Evolutionary conservation across 257 asterid genomes (phyloP), one percentile per base, ranked within the genome.

Genomic region (Przewalskia tangutica): DNA sequence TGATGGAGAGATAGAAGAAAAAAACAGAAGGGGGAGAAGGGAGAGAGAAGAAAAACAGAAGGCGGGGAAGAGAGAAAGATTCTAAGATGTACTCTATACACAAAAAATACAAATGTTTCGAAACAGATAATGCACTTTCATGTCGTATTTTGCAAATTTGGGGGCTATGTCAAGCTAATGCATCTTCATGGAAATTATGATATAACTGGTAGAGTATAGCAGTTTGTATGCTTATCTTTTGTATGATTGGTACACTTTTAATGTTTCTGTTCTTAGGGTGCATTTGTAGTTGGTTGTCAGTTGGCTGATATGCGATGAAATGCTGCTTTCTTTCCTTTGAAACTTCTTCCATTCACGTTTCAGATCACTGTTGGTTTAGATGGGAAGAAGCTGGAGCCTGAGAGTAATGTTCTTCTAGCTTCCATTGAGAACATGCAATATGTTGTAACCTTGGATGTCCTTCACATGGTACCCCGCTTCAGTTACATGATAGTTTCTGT

Each of bases 351-450:
- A 23, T 83, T 80, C 44, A 50, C 81, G 82, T 63, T 91, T 83
- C 97, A 95, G 98, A 87, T 93, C 81, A 93, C 81, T 79, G 71
- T 91, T 77, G 99, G 98, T 82, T 86, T 88, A 83, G 97, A 95
- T 91, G 98, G 98, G 81, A 92, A 88, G 88, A 92, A 91, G 82
- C 55, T 92, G 87, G 99, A 95, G 85, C 93, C 97, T 16, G 98
- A 94, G 87, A 95, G 99, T 87, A 95, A 95, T 88, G 99, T 95
- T 81, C 93, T 95, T 78, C 98, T 95, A 82, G 99, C 99, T 77
- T 93, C 99, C 11, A 92, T 95, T 16, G 99, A 95, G 86, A 95
- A 95, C 91, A 95, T 95, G 99, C 99, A 95, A 83, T 95, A 95
- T 89, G 91, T 94, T 32, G 98, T 95, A 65, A 95, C 99, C 82